Evolutionary conservation across 2,329 filamentous ascomycete genomes (phyloP), one percentile per base, ranked within the genome.

Genomic region (Laburnicola sp.): DNA sequence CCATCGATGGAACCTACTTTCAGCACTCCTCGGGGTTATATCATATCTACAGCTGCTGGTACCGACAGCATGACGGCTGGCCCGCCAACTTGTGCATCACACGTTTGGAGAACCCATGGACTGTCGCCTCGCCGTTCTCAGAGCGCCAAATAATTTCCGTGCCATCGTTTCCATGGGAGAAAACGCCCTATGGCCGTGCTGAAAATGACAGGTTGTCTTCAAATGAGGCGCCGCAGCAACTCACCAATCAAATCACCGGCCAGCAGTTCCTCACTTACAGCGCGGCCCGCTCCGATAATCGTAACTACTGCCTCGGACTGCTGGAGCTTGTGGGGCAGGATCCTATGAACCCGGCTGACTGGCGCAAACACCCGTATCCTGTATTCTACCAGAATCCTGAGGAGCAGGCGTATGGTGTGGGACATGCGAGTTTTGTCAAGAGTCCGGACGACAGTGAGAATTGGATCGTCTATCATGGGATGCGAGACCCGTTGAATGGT

Each of bases 391-490:
- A 80, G 53, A 79, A 80, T 44, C 70, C 76, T 1, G 55, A 61
- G 4, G 74, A 74, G 38, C 51, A 71, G 27, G 76, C 75, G 0
- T 80, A 77, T 55, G 78, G 78, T 1, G 78, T 80, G 3, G 78
- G 79, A 0, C 78, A 80, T 56, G 78, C 78, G 16, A 79, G 76
- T 54, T 81, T 80, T 52, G 75, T 73, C 4, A 78, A 73, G 48
- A 77, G 74, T 49, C 77, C 76, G 0, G 78, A 80, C 58, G 76
- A 73, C 0, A 73, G 42, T 1, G 75, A 81, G 62, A 68, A 77
- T 48, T 81, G 76, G 76, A 77, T 81, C 43, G 75, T 80, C n/a
- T 81, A 81, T 60, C 78, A 80, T 61, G 79, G 78, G 7, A 80
- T 80, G 77, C 53, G 62, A 30, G 72, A 80, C 58, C 76, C 76